A percentile compares a stretch with the other conserved stretches of the same genome.
Evolutionary conservation across 208 protist species (phyloP).

Genomic region (Leishmania major): DNA sequence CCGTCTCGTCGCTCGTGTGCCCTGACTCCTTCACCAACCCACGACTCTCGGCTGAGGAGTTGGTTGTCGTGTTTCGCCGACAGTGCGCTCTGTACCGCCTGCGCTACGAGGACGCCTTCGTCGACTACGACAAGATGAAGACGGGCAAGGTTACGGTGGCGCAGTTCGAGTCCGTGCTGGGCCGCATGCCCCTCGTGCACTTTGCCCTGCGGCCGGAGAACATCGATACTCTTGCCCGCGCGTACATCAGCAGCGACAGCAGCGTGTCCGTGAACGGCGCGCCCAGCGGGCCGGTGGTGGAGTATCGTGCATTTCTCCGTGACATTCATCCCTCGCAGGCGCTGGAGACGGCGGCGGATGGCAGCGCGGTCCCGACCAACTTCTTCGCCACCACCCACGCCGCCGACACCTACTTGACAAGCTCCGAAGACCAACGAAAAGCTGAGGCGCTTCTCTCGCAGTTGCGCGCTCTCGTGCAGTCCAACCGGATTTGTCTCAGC

Average conservation of each 20-base stretch:
- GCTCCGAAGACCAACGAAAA: slow-evolving; percentile 29
- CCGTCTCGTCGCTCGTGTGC: slow-evolving; percentile 20
- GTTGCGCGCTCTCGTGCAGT: slow-evolving; percentile 56
- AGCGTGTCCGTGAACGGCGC: not conserved
- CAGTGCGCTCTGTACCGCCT: slow-evolving; percentile 76
- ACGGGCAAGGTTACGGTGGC: slow-evolving; percentile 73
- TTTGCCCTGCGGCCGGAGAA: slow-evolving; percentile 73
- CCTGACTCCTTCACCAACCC: slow-evolving; percentile 36
- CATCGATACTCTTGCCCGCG: slow-evolving; percentile 59
- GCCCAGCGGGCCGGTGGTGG: slow-evolving; percentile 34
- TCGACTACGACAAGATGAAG: slow-evolving; percentile 84
- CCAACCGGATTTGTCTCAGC: slow-evolving; percentile 80
- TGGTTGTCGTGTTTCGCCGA: slow-evolving; percentile 62
- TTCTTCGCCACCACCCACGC: slow-evolving; percentile 64
- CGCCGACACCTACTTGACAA: slow-evolving; percentile 50
- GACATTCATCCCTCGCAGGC: slow-evolving; percentile 59
- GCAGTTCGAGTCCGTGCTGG: slow-evolving; percentile 86
- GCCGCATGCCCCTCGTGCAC: slow-evolving; percentile 75
- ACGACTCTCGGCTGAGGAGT: slow-evolving; percentile 41
- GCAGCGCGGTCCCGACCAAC: slow-evolving; percentile 34
- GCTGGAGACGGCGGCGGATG: slow-evolving; percentile 7
- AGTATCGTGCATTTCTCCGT: slow-evolving; percentile 76
- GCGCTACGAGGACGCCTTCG: slow-evolving; percentile 81
- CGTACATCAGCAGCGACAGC: slow-evolving; percentile 44
- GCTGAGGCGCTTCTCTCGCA: slow-evolving; percentile 49